Evolutionary conservation across 495 filamentous ascomycete genomes (phyloP).

Genomic region (Penicillium soppii): DNA sequence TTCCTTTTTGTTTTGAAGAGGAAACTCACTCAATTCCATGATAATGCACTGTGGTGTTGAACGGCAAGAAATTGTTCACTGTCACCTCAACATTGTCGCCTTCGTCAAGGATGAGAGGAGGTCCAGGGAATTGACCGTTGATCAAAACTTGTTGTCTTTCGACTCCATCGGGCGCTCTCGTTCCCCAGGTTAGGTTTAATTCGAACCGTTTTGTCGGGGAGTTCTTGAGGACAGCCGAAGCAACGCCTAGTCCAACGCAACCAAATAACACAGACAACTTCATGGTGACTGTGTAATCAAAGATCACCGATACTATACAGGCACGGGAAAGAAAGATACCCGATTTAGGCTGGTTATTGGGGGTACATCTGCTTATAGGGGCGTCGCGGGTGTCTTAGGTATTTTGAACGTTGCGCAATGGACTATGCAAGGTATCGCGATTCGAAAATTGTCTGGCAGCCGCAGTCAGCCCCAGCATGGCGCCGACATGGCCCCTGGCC

Average conservation of each 20-base stretch:
- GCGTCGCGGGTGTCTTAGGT: too few species aligned
- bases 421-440: too few species aligned
- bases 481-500: background rate
- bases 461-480: background rate
- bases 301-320: background rate
- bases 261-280: background rate
- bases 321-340: background rate
- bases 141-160: conserved; percentile 46
- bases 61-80: conserved; percentile 15
- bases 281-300: background rate
- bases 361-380: background rate
- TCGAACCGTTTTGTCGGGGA: background rate
- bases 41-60: conserved; percentile 45
- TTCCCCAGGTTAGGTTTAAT: conserved; percentile 33
- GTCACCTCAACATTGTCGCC: conserved; percentile 54
- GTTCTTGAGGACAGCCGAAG: background rate
- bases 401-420: too few species aligned
- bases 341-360: background rate
- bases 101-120: conserved; percentile 52
- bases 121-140: conserved; percentile 56
- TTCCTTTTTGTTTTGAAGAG: background rate
- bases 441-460: too few species aligned
- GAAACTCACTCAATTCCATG: conserved; percentile 26
- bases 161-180: conserved; percentile 32
- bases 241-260: background rate